Evolutionary conservation across 768 basidiomycete genomes (phyloP), one percentile per base, ranked within the genome.

Genomic region (Astraeus odoratus): DNA sequence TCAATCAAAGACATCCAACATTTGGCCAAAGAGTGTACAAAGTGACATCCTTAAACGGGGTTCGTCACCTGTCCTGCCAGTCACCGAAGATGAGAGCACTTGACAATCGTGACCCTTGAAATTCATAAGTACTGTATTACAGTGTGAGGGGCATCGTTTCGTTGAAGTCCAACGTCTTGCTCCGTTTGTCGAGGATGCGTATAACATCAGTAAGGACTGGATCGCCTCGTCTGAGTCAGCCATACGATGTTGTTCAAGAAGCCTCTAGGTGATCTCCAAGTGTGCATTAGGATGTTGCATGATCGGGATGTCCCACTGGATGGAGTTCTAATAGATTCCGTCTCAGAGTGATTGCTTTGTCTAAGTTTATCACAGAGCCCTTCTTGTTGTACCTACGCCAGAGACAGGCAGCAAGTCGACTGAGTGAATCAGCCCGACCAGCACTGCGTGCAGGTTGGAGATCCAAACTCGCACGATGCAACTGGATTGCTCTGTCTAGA

Each of bases 401-500:
- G 16, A 36, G 35, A 4, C 5, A 10, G 4, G 3, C n/a, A 2
- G 50, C 48, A 10, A 58, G 50, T 42, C 52, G 48, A 23, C 19
- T 33, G 16, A 58, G 48, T 15, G 36, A 35, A 5, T 4, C 1
- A 8, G 23, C 2, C 4, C 37, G 33, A 18, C n/a, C 15, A 10
- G 50, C 42, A 52, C 56, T 42, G 1, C 26, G 42, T 13, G 16
- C 5, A 15, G 53, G 48, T 8, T 31, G 23, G 16, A 51, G 42
- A 19, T 45, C 19, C 8, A 58, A 31, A 6, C 42, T 47, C 20
- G 47, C 43, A 18, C 39, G 37, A 29, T 38, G 39, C 27, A 37
- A 16, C 26, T 31, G 4, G 18, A 58, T 45, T 5, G 48, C 22
- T 33, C 50, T 43, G 15, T 58, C 44, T 8, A 58, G 29, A 34